phyloP scores from a whole-genome alignment of 2,329 filamentous ascomycete genomes.

The Aspergillus ustus region DNA sequence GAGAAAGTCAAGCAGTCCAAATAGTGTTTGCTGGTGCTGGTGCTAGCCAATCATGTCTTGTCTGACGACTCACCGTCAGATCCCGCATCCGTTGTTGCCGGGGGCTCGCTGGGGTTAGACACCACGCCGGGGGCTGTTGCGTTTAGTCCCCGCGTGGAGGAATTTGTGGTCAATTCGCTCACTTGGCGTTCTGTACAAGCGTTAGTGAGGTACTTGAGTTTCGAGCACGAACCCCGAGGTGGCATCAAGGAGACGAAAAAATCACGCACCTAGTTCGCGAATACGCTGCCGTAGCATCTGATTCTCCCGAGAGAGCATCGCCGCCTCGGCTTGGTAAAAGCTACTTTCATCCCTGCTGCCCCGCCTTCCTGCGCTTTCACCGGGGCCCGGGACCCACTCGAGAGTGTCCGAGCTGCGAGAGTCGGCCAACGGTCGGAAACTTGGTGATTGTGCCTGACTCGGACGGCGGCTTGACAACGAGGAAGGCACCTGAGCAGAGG shows the following conservation, averaged over 20 bases:
- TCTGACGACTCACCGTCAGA: slow-evolving; percentile 26
- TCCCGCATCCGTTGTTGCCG: slow-evolving; percentile 16
- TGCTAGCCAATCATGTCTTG: slow-evolving; percentile 25
- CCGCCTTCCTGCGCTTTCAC: slow-evolving; percentile 37
- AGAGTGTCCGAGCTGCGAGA: slow-evolving; percentile 29
- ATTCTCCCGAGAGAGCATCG: slow-evolving; percentile 53
- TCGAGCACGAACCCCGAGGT: not conserved
- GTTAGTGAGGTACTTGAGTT: slow-evolving; percentile 11
- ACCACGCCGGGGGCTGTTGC: slow-evolving; percentile 14
- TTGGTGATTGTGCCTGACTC: slow-evolving; percentile 45
- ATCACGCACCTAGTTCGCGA: slow-evolving; percentile 49
- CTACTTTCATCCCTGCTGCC: slow-evolving; percentile 52
- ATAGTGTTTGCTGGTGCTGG: not conserved
- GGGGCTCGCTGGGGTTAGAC: slow-evolving; percentile 19
- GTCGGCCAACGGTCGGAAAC: slow-evolving; percentile 38
- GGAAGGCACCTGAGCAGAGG: slow-evolving; percentile 37
- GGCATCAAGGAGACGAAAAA: slow-evolving; percentile 9
- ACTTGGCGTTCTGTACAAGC: slow-evolving; percentile 36
- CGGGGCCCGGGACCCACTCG: slow-evolving; percentile 33
- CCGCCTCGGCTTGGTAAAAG: slow-evolving; percentile 54
- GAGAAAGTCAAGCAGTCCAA: slow-evolving; percentile 11
- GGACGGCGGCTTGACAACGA: slow-evolving; percentile 41
- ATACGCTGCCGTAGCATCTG: slow-evolving; percentile 54
- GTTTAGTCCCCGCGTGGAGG: slow-evolving; percentile 12
- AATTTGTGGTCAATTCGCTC: slow-evolving; percentile 30